Percentiles rank a stretch among this genome's conserved stretches.
phyloP scores from a whole-genome alignment of 1,139 yeast species.

The Yamadazyma dushanensis region DNA sequence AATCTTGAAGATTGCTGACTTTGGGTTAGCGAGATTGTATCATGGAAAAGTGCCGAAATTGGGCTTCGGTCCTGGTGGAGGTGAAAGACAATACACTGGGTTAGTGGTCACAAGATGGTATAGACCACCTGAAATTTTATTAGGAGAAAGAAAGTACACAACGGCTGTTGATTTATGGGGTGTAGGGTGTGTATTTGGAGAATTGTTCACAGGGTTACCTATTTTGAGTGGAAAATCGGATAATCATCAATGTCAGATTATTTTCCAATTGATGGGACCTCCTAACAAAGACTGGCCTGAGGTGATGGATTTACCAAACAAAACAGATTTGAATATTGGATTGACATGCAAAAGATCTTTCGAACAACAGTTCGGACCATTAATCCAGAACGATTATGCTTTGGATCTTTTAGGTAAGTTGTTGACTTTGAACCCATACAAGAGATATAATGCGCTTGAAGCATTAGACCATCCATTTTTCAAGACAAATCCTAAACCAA shows the following conservation, averaged over 20 bases:
- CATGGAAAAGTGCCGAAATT: slow-evolving; percentile 67
- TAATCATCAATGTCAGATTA: slow-evolving; percentile 82
- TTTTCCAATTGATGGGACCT: slow-evolving; percentile 80
- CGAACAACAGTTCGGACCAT: slow-evolving; percentile 40
- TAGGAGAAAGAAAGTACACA: slow-evolving; percentile 84
- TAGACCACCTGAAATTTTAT: slow-evolving; percentile 82
- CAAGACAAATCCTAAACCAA: slow-evolving; percentile 61
- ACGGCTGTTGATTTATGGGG: slow-evolving; percentile 98
- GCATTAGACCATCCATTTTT: slow-evolving; percentile 77
- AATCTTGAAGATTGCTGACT: slow-evolving; percentile 81
- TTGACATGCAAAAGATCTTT: slow-evolving; percentile 55
- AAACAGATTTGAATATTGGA: slow-evolving; percentile 42
- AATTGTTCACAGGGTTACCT: slow-evolving; percentile 77
- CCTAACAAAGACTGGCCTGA: slow-evolving; percentile 72
- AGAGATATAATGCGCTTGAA: slow-evolving; percentile 73
- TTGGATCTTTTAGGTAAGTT: slow-evolving; percentile 52
- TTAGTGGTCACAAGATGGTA: slow-evolving; percentile 97
- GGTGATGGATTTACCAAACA: slow-evolving; percentile 63
- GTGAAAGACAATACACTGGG: slow-evolving; percentile 77
- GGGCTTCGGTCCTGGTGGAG: slow-evolving; percentile 68
- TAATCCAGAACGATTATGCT: slow-evolving; percentile 33
- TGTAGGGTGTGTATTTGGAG: slow-evolving; percentile 94
- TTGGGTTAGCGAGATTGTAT: slow-evolving; percentile 84
- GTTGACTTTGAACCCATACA: slow-evolving; percentile 65
- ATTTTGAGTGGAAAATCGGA: slow-evolving; percentile 85